phyloP scores from a whole-genome alignment of 2,329 filamentous ascomycete genomes.

The Xylaria sp. region DNA sequence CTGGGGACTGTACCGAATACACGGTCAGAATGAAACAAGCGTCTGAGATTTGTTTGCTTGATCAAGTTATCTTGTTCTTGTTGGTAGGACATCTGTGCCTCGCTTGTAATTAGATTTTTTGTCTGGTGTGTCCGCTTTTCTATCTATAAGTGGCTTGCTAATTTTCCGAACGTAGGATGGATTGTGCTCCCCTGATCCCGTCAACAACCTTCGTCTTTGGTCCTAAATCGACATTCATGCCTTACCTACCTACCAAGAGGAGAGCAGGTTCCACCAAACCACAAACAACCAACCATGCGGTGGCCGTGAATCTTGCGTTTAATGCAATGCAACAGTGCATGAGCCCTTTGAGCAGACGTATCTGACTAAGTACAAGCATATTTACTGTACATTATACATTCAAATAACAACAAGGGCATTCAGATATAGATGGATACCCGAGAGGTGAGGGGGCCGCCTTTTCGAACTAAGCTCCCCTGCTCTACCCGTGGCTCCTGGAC shows the following conservation, averaged over 20 bases:
- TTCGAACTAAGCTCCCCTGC: conserved; percentile 16
- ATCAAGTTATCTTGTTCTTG: neutral
- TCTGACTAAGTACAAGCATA: conserved; percentile 13
- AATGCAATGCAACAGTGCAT: conserved; percentile 28
- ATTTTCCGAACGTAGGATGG: conserved; percentile 17
- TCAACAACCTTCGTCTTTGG: neutral
- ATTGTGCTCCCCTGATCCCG: conserved; percentile 3
- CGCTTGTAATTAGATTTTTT: neutral
- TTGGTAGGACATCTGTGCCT: conserved; percentile 5
- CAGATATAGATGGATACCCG: conserved; percentile 10
- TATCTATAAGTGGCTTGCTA: conserved; percentile 24
- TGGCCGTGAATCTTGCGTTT: conserved; percentile 2
- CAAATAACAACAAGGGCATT: conserved; percentile 9
- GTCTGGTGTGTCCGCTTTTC: neutral
- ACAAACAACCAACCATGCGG: conserved; percentile 14
- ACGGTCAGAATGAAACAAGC: conserved; percentile 3
- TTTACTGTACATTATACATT: conserved; percentile 2
- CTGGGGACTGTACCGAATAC: conserved; percentile 8
- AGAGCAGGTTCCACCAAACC: conserved; percentile 9
- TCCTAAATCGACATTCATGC: conserved; percentile 6
- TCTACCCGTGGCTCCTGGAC: conserved; percentile 25
- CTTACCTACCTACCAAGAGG: conserved; percentile 12
- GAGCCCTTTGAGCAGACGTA: neutral
- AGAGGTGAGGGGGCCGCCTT: conserved; percentile 9
- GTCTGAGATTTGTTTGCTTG: neutral